Percentiles rank a stretch among this genome's conserved stretches.
Evolutionary conservation across 805 yeast species (phyloP).

Genomic region (Wickerhamomyces subpelliculosus): DNA sequence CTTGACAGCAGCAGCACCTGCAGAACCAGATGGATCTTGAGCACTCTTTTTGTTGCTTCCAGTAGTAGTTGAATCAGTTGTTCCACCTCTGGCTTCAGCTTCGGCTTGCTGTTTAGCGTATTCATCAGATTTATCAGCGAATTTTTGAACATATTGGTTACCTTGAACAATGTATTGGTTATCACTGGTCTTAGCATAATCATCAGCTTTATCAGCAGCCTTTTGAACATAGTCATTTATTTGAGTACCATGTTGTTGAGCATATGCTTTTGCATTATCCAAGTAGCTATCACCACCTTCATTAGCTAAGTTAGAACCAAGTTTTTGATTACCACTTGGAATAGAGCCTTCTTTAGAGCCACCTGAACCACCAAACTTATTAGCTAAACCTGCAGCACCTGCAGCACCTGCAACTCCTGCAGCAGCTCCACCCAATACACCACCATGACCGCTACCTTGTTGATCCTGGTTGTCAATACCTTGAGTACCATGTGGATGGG

Average conservation of each 20-base stretch:
- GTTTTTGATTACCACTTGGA: neutral
- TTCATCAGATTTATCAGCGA: constrained; percentile 10
- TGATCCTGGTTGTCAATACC: too few species aligned
- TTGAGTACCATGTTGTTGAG: constrained; percentile 4
- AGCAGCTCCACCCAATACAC: too few species aligned
- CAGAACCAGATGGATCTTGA: neutral
- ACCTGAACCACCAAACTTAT: neutral
- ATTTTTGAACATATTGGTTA: constrained; percentile 8
- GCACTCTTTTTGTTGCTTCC: too few species aligned
- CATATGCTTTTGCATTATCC: constrained; percentile 5
- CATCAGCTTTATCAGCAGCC: constrained; percentile 14
- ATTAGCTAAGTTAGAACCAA: neutral
- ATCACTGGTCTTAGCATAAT: constrained; percentile 7
- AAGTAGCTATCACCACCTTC: constrained; percentile 1
- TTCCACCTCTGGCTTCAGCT: neutral
- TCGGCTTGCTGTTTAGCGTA: constrained; percentile 3
- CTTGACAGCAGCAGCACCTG: neutral
- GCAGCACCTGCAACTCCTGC: neutral
- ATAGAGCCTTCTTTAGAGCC: neutral
- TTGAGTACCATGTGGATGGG: constrained; percentile 1
- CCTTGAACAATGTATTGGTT: constrained; percentile 8
- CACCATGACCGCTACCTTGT: neutral
- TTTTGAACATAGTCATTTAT: constrained; percentile 8
- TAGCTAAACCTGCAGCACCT: neutral
- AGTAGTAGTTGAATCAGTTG: neutral